Base-by-base conservation (phyloP, 352 stramenopile genomes). In the Globisporangium alternatum region DNA sequence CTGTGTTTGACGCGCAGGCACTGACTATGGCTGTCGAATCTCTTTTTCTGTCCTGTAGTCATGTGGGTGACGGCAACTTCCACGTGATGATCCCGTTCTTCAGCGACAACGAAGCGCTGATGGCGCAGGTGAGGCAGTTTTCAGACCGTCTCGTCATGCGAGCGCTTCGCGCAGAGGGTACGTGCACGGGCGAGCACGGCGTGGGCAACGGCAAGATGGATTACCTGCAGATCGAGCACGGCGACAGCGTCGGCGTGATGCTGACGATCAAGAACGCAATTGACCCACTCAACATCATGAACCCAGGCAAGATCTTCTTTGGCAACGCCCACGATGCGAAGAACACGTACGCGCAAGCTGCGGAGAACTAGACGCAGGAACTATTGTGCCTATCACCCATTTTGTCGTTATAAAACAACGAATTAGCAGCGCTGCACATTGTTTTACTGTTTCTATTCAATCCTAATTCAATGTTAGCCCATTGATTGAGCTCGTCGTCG, bases 171-270 rank as follows among this genome's bases (percentile, higher is more conserved):
- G 89, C 88, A 59, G 97, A 97, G 39, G 97, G 97, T 51, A 99
- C 96, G 33, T 99, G 97, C 83, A 99, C 97, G n/a, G 97, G 97
- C 54, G 97, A 99, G 75, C 97, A 99, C 72, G 97, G 97, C 37
- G 75, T 99, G 13, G 97, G 97, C 15, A 89, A 93, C 61, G 97
- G 97, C 62, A 99, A 99, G 80, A 97, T 91, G 66, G 79, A 86
- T 56, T 98, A 98, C 72, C 65, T 98, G 21, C 64, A 76, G 51
- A 78, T 85, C 57, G 96, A 99, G 77, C 94, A 98, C 67, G 92
- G 95, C 45, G 66, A 88, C 39, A 95, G 88, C 49, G 78, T 99
- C 7, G 68, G 91, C 39, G 85, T 98, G 57, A 99, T 99, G 97
- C 74, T 81, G 61, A 71, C 76, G 25, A 93, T 99, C 70, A 99